Base-by-base conservation (phyloP, 768 basidiomycete species). In the Harrya chromipes region DNA sequence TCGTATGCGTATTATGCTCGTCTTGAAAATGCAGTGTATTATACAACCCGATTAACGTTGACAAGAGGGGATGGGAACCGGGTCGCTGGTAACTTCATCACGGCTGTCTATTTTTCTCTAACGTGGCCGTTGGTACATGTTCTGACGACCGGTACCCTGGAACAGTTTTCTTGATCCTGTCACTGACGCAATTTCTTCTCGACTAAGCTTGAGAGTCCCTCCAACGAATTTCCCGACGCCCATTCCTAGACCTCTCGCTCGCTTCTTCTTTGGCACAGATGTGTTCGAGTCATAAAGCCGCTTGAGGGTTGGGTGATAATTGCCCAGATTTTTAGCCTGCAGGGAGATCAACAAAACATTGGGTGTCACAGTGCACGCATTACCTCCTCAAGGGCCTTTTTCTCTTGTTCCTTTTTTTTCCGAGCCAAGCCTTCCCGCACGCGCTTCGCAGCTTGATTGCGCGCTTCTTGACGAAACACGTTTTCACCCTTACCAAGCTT, bases 271-370 rank as follows among this genome's bases (percentile, higher is more conserved):
- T 7, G 50, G 53, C 17, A 55, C 52, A 1, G 58, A 56, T 12
- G 56, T 40, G n/a, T 64, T 63, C 6, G 70, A 62, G 31, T 79
- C 79, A 59, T 83, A 89, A 7, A 85, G 54, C 50, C 77, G 81
- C 65, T 90, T 93, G 47, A 92, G 70, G 4, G 76, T 73, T 34
- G 87, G 89, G 57, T 93, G 89, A 63, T 91, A 93, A 64, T 90
- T 92, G 16, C 90, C 90, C 53, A 88, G 54, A 54, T 87, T 79
- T 69, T 91, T 93, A 6, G 89, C 88, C 90, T 93, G 47, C 27
- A 17, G 21, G 49, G 12, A 50, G 33, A 50, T 55, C 40, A 54
- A 57, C 24, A 26, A 46, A 46, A 39, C 11, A 12, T 41, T 12
- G 21, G 42, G 10, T 2, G 10, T 23, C 6, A 19, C 16, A 21